These are phyloP conservation scores for Calonectria leucothoes DNA, from an alignment of 2,329 filamentous ascomycete genomes.

Conservation along the genomic window DNA sequence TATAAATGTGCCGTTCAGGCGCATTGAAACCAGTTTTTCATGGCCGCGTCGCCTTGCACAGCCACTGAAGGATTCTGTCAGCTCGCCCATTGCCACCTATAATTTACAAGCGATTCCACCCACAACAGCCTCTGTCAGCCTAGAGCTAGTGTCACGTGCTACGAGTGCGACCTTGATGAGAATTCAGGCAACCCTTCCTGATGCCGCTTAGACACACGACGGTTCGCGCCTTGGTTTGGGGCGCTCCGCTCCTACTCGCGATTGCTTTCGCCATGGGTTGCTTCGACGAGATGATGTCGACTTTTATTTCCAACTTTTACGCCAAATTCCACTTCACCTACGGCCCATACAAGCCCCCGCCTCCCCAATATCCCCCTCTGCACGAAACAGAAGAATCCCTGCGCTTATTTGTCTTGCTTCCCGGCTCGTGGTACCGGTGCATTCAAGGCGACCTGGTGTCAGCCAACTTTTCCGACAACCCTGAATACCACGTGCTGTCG, in stretches of 20 bases:
- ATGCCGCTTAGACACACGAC: not conserved
- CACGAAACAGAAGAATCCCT: not conserved
- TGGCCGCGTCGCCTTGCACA: not conserved
- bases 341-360: not conserved
- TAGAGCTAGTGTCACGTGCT: not conserved
- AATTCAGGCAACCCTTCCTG: not conserved
- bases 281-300: not conserved
- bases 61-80: not conserved
- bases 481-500: not conserved
- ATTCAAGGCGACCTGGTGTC: not conserved
- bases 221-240: not conserved
- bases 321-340: too few species aligned
- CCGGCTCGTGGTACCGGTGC: not conserved
- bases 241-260: not conserved
- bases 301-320: not conserved
- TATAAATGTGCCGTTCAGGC: not conserved
- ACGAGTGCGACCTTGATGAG: too few species aligned
- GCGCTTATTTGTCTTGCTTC: not conserved
- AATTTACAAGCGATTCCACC: not conserved
- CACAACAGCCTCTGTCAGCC: not conserved
- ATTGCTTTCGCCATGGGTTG: not conserved
- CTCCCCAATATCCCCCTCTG: not conserved
- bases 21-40: not conserved
- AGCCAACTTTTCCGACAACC: not conserved
- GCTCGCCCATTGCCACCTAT: not conserved